A percentile compares a stretch with the other conserved stretches of the same genome.
These are phyloP conservation scores for Bolboschoenus planiculmis DNA, from an alignment of 176 grass and related monocot species.

Conservation along the genomic window DNA sequence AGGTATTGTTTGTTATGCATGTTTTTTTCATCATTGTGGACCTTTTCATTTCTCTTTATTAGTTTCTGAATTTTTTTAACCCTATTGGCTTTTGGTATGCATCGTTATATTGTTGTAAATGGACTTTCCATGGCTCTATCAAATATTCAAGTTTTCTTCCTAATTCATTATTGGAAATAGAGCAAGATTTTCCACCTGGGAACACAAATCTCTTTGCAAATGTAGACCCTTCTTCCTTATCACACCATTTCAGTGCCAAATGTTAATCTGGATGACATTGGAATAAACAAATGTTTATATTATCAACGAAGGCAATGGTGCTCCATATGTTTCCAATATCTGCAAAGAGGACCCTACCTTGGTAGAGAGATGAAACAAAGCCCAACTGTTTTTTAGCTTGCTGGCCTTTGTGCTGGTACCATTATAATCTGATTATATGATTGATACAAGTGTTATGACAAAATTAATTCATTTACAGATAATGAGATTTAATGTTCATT, in stretches of 20 bases:
- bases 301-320: neutral
- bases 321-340: neutral
- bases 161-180: neutral
- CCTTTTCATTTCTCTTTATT: neutral
- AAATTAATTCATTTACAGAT: neutral
- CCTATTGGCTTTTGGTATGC: neutral
- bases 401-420: neutral
- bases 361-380: neutral
- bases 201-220: neutral
- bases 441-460: neutral
- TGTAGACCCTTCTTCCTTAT: too few relatives aligned
- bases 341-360: neutral
- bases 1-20: slow-evolving; percentile 35
- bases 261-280: neutral
- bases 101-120: neutral
- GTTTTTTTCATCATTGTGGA: neutral
- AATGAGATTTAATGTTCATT: neutral
- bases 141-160: neutral
- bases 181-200: neutral
- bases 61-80: neutral
- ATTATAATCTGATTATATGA: neutral
- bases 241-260: neutral
- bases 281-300: neutral
- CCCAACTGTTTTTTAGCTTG: neutral
- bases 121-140: neutral